These are phyloP conservation scores for Phyllostachys edulis DNA, from an alignment of 176 grass and related monocot species.

Conservation along the genomic window DNA sequence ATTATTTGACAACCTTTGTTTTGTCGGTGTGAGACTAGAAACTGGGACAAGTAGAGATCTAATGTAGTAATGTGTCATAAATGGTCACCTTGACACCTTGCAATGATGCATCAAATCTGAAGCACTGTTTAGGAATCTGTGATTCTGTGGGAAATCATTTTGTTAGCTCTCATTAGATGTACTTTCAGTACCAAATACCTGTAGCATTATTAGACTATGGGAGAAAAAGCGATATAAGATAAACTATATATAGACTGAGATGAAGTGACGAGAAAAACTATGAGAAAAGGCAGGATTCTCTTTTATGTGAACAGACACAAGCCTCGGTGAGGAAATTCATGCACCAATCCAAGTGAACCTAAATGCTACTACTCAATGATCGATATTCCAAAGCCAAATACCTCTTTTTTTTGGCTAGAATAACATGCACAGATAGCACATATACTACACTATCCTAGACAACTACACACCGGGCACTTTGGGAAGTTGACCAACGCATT, in stretches of 20 bases:
- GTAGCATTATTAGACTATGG: not conserved
- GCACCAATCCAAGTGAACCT: constrained; percentile 10
- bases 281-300: not conserved
- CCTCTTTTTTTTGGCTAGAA: not conserved
- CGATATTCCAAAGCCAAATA: constrained; percentile 1
- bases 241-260: not conserved
- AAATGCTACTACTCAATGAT: not conserved
- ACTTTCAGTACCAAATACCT: not conserved
- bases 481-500: constrained; percentile 36
- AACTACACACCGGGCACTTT: not conserved
- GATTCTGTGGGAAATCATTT: not conserved
- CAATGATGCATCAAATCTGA: constrained; percentile 2
- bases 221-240: not conserved
- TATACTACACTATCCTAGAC: not conserved
- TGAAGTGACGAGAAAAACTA: not conserved
- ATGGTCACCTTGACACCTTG: not conserved
- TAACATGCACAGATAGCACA: not conserved
- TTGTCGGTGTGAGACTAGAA: constrained; percentile 22
- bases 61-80: not conserved
- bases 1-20: constrained; percentile 27
- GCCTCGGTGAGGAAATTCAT: not conserved
- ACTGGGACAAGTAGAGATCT: not conserved
- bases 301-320: not conserved
- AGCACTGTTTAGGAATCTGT: not conserved
- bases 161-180: not conserved